Percentiles rank a stretch among this genome's conserved stretches.
Conservation (phyloP, 1,284 basidiomycete species). For the Ustilago bromivora region DNA sequence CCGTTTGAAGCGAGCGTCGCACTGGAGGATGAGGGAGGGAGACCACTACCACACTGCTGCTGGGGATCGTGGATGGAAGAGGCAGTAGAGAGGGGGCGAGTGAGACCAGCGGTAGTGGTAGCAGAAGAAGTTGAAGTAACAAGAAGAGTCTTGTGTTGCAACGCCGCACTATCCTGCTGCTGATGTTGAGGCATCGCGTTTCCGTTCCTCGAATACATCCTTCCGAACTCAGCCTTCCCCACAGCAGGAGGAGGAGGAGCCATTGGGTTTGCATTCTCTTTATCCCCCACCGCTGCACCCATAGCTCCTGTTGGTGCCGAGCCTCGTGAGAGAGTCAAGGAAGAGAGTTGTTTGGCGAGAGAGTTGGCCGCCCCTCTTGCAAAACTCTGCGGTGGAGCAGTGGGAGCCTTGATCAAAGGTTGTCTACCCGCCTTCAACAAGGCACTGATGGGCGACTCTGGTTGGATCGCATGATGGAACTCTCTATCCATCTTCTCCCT, state of each 20-base stretch:
- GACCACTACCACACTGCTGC: constrained; percentile 7
- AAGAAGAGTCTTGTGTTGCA: constrained; percentile 58
- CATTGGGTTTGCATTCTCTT: constrained; percentile 61
- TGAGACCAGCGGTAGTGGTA: neutral
- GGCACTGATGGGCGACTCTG: constrained; percentile 91
- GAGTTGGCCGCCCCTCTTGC: constrained; percentile 29
- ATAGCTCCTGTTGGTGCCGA: neutral
- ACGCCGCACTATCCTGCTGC: neutral
- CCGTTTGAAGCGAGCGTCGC: constrained; percentile 37
- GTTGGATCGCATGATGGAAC: constrained; percentile 93
- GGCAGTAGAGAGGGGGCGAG: constrained; percentile 22
- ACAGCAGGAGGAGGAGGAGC: constrained; percentile 21
- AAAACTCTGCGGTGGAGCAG: constrained; percentile 32
- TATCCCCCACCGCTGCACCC: constrained; percentile 35
- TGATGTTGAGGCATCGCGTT: constrained; percentile 24
- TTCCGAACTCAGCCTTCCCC: constrained; percentile 30
- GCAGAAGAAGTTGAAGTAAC: constrained; percentile 17
- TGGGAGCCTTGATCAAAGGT: constrained; percentile 61
- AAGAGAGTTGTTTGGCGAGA: constrained; percentile 46
- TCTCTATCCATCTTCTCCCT: constrained; percentile 79
- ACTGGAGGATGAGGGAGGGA: constrained; percentile 26
- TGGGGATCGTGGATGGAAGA: constrained; percentile 9
- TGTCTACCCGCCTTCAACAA: constrained; percentile 74
- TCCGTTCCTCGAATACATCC: constrained; percentile 32
- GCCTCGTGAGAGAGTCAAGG: constrained; percentile 24